Percentiles rank a stretch among this genome's conserved stretches.
Conservation (phyloP, 768 basidiomycete species). For the Suillus lakei region DNA sequence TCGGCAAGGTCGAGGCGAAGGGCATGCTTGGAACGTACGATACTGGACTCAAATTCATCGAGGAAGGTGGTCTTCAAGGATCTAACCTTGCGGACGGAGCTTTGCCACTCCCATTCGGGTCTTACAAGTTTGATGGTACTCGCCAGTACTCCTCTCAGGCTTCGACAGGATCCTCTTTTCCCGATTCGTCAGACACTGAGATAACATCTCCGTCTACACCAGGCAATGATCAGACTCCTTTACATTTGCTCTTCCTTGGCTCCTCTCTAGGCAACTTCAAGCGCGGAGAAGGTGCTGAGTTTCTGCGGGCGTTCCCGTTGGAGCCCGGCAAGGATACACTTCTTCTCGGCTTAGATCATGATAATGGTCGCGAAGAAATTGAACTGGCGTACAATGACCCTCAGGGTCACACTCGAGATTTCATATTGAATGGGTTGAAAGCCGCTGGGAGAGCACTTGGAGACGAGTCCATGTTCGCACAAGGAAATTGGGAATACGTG, state of each 20-base stretch:
- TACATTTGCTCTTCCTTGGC: conserved; percentile 91
- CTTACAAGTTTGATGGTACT: conserved; percentile 17
- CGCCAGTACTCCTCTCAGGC: conserved; percentile 43
- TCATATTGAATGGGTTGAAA: conserved; percentile 87
- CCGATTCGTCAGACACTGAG: conserved; percentile 6
- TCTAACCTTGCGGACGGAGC: conserved; percentile 11
- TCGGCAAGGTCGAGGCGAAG: conserved; percentile 76
- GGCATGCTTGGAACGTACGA: conserved; percentile 95
- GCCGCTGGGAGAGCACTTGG: conserved; percentile 73
- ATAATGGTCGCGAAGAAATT: conserved; percentile 69
- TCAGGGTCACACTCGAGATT: conserved; percentile 69
- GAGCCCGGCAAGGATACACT: conserved; percentile 83
- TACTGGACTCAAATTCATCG: conserved; percentile 81
- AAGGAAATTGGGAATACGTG: conserved; percentile 78
- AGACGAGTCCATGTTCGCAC: conserved; percentile 63
- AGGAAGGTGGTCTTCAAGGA: conserved; percentile 41
- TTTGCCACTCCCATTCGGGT: conserved; percentile 10
- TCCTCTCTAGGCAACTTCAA: conserved; percentile 92
- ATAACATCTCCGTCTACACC: conserved; percentile 48
- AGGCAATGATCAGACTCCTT: conserved; percentile 48
- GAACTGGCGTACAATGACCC: conserved; percentile 88
- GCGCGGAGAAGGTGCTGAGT: conserved; percentile 67
- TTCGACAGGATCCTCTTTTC: conserved; percentile 37
- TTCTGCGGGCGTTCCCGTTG: conserved; percentile 81
- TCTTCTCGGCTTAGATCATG: conserved; percentile 89